Percentiles rank a stretch among this genome's conserved stretches.
Evolutionary conservation across 2,329 filamentous ascomycete species (phyloP).

Genomic region (Curvularia eragrostidis): DNA sequence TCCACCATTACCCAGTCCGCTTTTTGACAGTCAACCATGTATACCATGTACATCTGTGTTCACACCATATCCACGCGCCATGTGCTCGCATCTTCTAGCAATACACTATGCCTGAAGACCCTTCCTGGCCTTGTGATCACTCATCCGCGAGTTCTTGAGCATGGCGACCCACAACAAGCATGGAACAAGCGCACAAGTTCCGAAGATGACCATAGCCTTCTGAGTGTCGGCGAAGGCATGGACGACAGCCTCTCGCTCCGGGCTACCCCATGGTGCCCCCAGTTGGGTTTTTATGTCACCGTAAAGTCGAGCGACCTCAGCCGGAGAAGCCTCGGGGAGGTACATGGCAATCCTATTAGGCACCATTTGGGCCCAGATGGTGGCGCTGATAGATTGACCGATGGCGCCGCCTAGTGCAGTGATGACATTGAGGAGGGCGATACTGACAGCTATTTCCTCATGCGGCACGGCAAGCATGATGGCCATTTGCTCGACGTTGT

Average conservation of each 20-base stretch:
- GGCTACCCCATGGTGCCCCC: slow-evolving; percentile 56
- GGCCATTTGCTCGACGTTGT: slow-evolving; percentile 29
- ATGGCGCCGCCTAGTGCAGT: slow-evolving; percentile 57
- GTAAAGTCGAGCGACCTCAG: slow-evolving; percentile 17
- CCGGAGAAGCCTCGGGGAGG: slow-evolving; percentile 23
- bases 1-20: neutral
- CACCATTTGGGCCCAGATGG: slow-evolving; percentile 68
- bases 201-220: slow-evolving; percentile 40
- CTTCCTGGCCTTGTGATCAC: slow-evolving; percentile 15
- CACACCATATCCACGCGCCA: neutral
- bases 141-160: slow-evolving; percentile 31
- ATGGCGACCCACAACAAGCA: slow-evolving; percentile 31
- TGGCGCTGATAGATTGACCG: slow-evolving; percentile 61
- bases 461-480: slow-evolving; percentile 31
- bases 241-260: slow-evolving; percentile 51
- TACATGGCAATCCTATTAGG: slow-evolving; percentile 37
- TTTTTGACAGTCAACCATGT: neutral
- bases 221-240: slow-evolving; percentile 43
- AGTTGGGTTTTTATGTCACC: slow-evolving; percentile 61
- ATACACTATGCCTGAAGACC: slow-evolving; percentile 19
- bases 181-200: slow-evolving; percentile 34
- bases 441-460: slow-evolving; percentile 22
- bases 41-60: neutral
- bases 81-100: neutral
- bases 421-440: slow-evolving; percentile 62